Conservation (phyloP, 2,329 filamentous ascomycete species). For the Cladosporium sp. region DNA sequence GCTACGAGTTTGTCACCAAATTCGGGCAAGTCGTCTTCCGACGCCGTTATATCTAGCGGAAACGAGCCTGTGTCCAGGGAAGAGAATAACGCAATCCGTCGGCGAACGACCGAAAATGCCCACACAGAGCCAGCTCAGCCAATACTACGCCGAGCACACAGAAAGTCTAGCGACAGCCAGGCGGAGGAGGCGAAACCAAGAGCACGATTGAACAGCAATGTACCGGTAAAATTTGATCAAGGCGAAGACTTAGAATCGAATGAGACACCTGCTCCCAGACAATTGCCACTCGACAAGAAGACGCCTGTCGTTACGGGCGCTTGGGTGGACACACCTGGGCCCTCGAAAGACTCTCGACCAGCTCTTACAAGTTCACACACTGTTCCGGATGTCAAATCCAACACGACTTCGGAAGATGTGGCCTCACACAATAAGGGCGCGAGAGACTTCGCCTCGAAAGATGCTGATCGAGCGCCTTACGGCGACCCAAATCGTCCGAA, state of each 20-base stretch:
- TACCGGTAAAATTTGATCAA: no score
- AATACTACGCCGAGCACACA: not conserved
- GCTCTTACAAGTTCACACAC: not conserved
- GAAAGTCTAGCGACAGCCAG: not conserved
- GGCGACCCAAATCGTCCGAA: slow-evolving; percentile 22
- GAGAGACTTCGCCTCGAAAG: not conserved
- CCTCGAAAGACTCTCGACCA: not conserved
- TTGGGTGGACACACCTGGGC: slow-evolving; percentile 50
- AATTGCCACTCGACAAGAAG: not conserved
- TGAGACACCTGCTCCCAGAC: not conserved
- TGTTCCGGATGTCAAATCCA: not conserved
- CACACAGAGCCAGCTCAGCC: not conserved
- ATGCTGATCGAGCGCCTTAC: not conserved
- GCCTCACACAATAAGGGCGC: not conserved
- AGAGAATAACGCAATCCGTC: not conserved
- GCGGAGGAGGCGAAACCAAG: slow-evolving; percentile 10
- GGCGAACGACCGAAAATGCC: not conserved
- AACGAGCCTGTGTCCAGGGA: not conserved
- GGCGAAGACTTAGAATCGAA: not conserved
- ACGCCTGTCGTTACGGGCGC: slow-evolving; percentile 52
- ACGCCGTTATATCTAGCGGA: not conserved
- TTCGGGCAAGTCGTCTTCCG: slow-evolving; percentile 36
- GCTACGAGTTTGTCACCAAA: slow-evolving; percentile 51
- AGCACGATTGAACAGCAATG: not conserved
- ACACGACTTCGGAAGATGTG: not conserved